Base-by-base conservation (phyloP, 257 asterid genomes). In the Nicotiana knightiana region DNA sequence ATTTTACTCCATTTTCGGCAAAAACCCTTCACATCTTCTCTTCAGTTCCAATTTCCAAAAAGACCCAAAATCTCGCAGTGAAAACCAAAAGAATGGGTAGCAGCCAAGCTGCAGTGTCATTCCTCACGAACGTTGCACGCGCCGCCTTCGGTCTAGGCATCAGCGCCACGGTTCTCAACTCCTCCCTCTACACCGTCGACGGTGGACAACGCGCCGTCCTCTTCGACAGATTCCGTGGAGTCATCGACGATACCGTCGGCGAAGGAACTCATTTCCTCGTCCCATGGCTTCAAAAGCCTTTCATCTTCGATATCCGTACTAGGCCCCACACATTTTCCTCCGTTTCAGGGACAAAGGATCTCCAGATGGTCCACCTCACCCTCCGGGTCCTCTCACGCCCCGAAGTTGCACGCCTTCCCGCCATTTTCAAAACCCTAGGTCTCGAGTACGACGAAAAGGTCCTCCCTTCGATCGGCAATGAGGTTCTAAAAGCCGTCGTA, bases 191-290 rank as follows among this genome's bases (percentile, higher is more conserved):
- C 95, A 94, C 98, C 81, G 97, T 94, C 84, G 99, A 96, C 86
- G 99, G 99, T 3, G 99, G 98, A 59, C 92, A 96, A 68, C 97
- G 98, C 80, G 98, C 97, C 57, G 98, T 96, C 37, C 89, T 96
- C 15, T 96, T 94, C 90, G 98, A 96, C 26, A 94, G 99, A 57
- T 89, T 96, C 89, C 95, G 91, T 4, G 98, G 98, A 2, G 98
- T 96, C 32, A 89, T 93, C 84, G 92, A 91, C 1, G 91, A 92
- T 0, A 91, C 97, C 17, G 89, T 92, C 76, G 97, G 97, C 9
- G 97, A 94, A 85, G 99, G 99, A 2, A 96, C 99, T 4, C 98
- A 94, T 79, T 96, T 96, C 77, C 83, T 91, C 10, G 51, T 96
- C 46, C 99, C 99, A 2, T 94, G 98, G 98, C 97, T 96, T 30